Percentiles rank a stretch among this genome's conserved stretches.
Evolutionary conservation across 2,329 filamentous ascomycete species (phyloP).

Genomic region (Exophiala sp.): DNA sequence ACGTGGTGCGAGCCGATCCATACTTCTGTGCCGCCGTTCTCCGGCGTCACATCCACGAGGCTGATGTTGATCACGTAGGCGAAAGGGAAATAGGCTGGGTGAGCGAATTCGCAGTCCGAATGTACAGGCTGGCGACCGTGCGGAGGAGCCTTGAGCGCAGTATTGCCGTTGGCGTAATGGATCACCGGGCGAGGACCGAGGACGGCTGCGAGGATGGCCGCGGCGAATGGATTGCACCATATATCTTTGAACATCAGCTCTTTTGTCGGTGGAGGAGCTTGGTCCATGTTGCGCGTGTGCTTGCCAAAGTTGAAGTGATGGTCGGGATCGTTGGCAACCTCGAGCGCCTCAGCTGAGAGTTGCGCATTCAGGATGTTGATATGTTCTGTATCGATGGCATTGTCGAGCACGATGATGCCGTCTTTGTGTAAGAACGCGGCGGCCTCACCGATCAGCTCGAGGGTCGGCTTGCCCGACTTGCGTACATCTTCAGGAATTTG

Average conservation of each 20-base stretch:
- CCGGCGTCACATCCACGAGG: slow-evolving; percentile 43
- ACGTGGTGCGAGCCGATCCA: slow-evolving; percentile 50
- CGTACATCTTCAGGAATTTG: slow-evolving; percentile 22
- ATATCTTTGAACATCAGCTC: slow-evolving; percentile 39
- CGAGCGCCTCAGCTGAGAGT: slow-evolving; percentile 32
- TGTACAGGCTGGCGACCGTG: slow-evolving; percentile 41
- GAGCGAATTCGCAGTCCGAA: slow-evolving; percentile 45
- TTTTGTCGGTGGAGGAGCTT: slow-evolving; percentile 36
- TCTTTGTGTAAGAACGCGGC: slow-evolving; percentile 33
- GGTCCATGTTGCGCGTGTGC: slow-evolving; percentile 40
- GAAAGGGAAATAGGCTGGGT: slow-evolving; percentile 48
- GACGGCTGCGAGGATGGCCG: slow-evolving; percentile 33
- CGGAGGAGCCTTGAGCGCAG: slow-evolving; percentile 36
- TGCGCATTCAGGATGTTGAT: slow-evolving; percentile 34
- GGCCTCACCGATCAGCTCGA: slow-evolving; percentile 27
- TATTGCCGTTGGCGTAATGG: slow-evolving; percentile 41
- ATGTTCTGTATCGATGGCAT: slow-evolving; percentile 34
- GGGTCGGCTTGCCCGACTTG: slow-evolving; percentile 12
- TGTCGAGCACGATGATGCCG: slow-evolving; percentile 39
- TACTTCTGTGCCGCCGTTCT: slow-evolving; percentile 51
- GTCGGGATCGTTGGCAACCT: slow-evolving; percentile 31
- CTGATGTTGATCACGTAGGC: slow-evolving; percentile 48
- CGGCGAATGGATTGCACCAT: slow-evolving; percentile 39
- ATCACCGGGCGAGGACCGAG: slow-evolving; percentile 38
- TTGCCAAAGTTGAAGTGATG: slow-evolving; percentile 34